Evolutionary conservation across 495 filamentous ascomycete genomes (phyloP), one percentile per base, ranked within the genome.

Genomic region (Friedmanniomyces endolithicus): DNA sequence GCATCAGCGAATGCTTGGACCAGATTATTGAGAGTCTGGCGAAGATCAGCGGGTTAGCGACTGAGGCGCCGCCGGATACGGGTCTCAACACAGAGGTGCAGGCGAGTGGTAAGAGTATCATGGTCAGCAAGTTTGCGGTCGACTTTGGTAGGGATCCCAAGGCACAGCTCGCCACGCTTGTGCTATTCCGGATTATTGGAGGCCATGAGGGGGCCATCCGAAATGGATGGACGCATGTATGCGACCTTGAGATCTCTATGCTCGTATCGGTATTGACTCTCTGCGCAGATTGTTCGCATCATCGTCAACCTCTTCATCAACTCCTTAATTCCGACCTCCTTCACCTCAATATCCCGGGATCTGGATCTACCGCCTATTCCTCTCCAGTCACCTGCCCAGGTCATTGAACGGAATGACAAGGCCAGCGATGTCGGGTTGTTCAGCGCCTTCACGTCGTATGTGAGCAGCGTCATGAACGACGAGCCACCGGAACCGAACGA

Each of bases 91-190:
- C 94, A 0, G 90, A 97, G 71, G 86, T 99, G 11, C 90, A 97
- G 66, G 88, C 82, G 41, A 56, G 57, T 45, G 88, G 83, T 0
- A 82, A 88, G 62, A 95, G 84, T 61, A 88, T 99, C 25, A 99
- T 99, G 92, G 92, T 99, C 62, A 97, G 92, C 66, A 90, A 99
- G 74, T 76, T 95, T 52, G 92, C 92, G 50, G 92, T 99, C 59
- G 90, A 90, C 65, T 95, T 99, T 71, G 92, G 92, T 23, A 76
- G 90, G 54, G 90, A 99, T 64, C 88, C 90, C 67, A 84, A 88
- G 64, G 90, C 90, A 31, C 90, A 97, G 67, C 70, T 97, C 52
- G 94, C 94, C 23, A 94, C 88, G 39, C 81, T 96, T 49, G 88
- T 97, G 31, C 71, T 99, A 43, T 99, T 97, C 75, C 79, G 87